Base-by-base conservation (phyloP, 805 yeast species). In the Starmerella tilneyi region DNA sequence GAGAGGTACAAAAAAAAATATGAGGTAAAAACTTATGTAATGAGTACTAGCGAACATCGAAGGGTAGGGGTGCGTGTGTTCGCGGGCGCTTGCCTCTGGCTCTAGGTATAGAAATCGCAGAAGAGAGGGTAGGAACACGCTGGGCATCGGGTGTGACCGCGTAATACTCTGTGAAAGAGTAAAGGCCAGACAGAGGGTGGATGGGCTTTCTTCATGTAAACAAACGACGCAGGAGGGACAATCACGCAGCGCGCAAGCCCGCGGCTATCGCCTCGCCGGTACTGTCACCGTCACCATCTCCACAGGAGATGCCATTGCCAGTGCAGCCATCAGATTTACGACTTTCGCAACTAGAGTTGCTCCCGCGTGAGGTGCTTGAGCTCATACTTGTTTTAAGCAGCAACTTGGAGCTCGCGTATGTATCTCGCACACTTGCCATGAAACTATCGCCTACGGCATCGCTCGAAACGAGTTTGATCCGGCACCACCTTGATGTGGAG, bases 281-380 rank as follows among this genome's bases (percentile, higher is more conserved):
- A 16, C 33, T 24, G 20, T 28, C 32, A 9, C 33, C 32, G 28
- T 17, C 26, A 17, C 41, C 41, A 26, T 28, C 28, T 2, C 35
- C 34, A 11, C 39, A 17, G 9, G 17, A 7, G 21, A 36, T 17
- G 15, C 40, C 40, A 11, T 16, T 24, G 12, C 40, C 29, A 4
- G 8, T 9, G 21, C 9, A 22, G 4, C 30, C 30, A 9, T 21
- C 40, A 17, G 40, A 30, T 6, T 16, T 23, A 30, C 21, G n/a
- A 7, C 17, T 36, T 12, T 36, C 40, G 20, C 5, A 8, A 22
- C 34, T 50, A 9, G 53, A 50, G 36, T 13, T 23, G 24, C 56
- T 74, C 11, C 78, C 79, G 1, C 43, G 56, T 3, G 77, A 74
- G 45, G 44, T 75, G 2, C 47, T 73, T 2, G 63, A 59, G 21